Base-by-base conservation (phyloP, 2,329 filamentous ascomycete genomes). In the Sordariomycetes sp. region DNA sequence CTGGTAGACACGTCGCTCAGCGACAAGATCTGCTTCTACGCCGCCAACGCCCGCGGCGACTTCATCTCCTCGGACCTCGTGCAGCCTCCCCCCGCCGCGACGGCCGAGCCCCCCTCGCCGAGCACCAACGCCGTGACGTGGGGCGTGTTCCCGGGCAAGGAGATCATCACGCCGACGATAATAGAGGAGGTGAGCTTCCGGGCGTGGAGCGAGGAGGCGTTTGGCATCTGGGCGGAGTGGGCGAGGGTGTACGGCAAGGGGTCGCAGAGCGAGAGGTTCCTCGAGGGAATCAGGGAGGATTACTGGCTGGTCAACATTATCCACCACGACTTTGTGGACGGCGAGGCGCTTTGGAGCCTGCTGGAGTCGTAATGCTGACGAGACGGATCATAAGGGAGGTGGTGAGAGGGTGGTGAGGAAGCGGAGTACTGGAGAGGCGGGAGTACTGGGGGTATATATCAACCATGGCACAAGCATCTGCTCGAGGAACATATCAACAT, bases 221-320 rank as follows among this genome's bases (percentile, higher is more conserved):
- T 94, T 73, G 87, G 86, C 35, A 96, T 97, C 65, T 97, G 92
- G 88, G 81, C 78, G 50, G 94, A 97, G 74, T 99, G 94, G 94
- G 85, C 87, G 60, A 80, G 87, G 62, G 87, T 96, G 53, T 97
- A 96, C 69, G 83, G 83, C n/a, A 79, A 84, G 53, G 83, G 81
- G 6, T 87, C 85, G 2, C 76, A 81, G 55, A 90, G 85, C 59
- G 84, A 86, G 63, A 81, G 79, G 65, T 74, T 96, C 58, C 73
- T 99, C 51, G 82, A 86, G 60, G 68, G 74, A 6, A 76, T 86
- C 39, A 80, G 82, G 65, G 76, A 81, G 52, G 89, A 90, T 64
- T 79, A 82, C 62, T 96, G 91, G 87, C 74, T 99, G 63, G 90
- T 97, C 51, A 97, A 96, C 73, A 78, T 94, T 58, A 92, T 94